A percentile compares a stretch with the other conserved stretches of the same genome.
These are phyloP conservation scores for Priceomyces carsonii DNA, from an alignment of 805 yeast genomes.

Conservation along the genomic window DNA sequence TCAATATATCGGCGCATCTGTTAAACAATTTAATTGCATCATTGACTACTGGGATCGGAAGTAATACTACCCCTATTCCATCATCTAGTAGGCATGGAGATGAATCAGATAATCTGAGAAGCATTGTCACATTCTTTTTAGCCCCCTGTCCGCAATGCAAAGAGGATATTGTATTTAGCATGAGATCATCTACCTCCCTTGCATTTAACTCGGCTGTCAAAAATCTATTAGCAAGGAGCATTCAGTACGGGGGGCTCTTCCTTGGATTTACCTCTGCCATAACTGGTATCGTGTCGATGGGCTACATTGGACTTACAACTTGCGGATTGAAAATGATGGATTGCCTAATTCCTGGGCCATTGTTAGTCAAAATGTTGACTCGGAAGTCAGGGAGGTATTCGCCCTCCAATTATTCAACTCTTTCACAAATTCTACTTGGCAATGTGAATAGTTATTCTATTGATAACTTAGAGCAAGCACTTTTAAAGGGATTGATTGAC, in stretches of 20 bases:
- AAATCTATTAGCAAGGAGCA: constrained; percentile 16
- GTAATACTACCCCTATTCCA: neutral
- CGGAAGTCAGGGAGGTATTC: constrained; percentile 8
- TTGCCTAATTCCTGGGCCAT: constrained; percentile 32
- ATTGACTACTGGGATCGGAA: constrained; percentile 8
- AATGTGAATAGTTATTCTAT: constrained; percentile 14
- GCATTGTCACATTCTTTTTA: constrained; percentile 16
- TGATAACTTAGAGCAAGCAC: constrained; percentile 31
- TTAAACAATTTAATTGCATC: constrained; percentile 15
- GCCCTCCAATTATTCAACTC: constrained; percentile 4
- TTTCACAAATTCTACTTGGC: constrained; percentile 13
- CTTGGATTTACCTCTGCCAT: constrained; percentile 40
- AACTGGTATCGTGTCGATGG: constrained; percentile 40
- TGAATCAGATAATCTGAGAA: too few relatives aligned
- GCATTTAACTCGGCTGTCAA: constrained; percentile 18
- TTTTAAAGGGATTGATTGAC: constrained; percentile 31
- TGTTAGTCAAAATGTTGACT: constrained; percentile 27
- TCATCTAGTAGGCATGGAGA: neutral
- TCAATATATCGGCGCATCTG: constrained; percentile 15
- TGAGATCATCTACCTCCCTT: constrained; percentile 29
- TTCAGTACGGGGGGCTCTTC: constrained; percentile 32
- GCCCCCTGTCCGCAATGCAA: constrained; percentile 46
- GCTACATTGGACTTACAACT: constrained; percentile 38
- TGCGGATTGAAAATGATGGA: constrained; percentile 40
- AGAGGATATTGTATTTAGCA: constrained; percentile 30